These are phyloP conservation scores for Cryomyces minteri DNA, from an alignment of 495 filamentous ascomycete species.

Conservation along the genomic window DNA sequence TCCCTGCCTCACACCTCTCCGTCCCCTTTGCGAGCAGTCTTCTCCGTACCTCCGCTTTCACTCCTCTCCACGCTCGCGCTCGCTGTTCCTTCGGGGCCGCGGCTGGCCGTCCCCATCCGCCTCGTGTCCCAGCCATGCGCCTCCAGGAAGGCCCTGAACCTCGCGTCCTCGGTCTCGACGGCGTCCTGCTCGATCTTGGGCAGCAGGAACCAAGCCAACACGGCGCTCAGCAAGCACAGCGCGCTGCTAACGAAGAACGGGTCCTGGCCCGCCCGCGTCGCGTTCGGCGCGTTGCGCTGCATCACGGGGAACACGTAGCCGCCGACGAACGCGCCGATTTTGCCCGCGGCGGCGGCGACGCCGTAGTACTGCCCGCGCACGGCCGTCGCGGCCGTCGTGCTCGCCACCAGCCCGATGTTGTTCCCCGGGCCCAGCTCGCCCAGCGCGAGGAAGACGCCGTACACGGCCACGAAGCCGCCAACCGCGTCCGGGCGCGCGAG, in stretches of 20 bases:
- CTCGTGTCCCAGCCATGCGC: conserved; percentile 10
- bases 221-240: conserved; percentile 16
- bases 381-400: conserved; percentile 73
- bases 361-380: conserved; percentile 87
- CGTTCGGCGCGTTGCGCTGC: conserved; percentile 39
- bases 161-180: conserved; percentile 18
- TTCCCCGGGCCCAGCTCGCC: conserved; percentile 80
- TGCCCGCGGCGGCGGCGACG: conserved; percentile 67
- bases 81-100: not conserved
- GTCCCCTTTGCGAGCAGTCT: no score
- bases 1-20: no score
- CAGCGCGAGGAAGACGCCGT: conserved; percentile 63
- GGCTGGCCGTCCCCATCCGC: conserved; percentile 2
- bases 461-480: conserved; percentile 60
- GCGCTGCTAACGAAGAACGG: conserved; percentile 27
- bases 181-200: conserved; percentile 22
- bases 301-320: conserved; percentile 65
- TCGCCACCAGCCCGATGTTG: conserved; percentile 76
- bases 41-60: no score
- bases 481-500: conserved; percentile 45
- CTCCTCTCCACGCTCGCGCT: no score
- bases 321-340: conserved; percentile 84
- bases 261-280: conserved; percentile 46
- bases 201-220: conserved; percentile 14
- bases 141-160: conserved; percentile 8